phyloP scores from a whole-genome alignment of 2,329 filamentous ascomycete species.

The Alternaria tenuissima region DNA sequence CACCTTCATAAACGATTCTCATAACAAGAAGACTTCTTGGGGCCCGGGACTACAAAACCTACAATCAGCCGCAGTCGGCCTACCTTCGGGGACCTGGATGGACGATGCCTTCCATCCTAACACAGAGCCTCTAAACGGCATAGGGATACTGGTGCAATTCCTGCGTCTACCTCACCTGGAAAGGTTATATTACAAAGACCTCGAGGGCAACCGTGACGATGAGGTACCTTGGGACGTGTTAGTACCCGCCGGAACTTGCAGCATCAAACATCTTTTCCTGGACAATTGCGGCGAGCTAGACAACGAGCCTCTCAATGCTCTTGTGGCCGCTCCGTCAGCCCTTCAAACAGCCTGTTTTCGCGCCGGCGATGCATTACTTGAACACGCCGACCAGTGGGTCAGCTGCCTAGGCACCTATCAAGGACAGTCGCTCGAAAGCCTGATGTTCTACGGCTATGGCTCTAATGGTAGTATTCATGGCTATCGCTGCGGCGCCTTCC shows the following conservation, averaged over 20 bases:
- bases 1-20: conserved; percentile 4
- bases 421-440: conserved; percentile 4
- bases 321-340: conserved; percentile 1
- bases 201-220: background rate
- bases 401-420: background rate
- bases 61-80: conserved; percentile 10
- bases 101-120: background rate
- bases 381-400: conserved; percentile 3
- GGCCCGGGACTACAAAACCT: conserved; percentile 9
- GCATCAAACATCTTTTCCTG: conserved; percentile 22
- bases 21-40: conserved; percentile 7
- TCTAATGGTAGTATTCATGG: background rate
- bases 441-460: conserved; percentile 21
- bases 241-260: background rate
- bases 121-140: background rate
- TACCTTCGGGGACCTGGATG: conserved; percentile 19
- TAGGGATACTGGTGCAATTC: background rate
- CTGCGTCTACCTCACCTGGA: conserved; percentile 16
- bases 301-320: background rate
- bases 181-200: conserved; percentile 17
- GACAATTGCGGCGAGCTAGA: conserved; percentile 12
- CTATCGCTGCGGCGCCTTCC: conserved; percentile 3
- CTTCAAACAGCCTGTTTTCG: conserved; percentile 18
- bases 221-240: background rate
- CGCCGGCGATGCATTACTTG: conserved; percentile 1